Percentiles rank a stretch among this genome's conserved stretches.
These are phyloP conservation scores for Umbelopsis vinacea DNA, from an alignment of 192 early-diverging fungal genomes.

Conservation along the genomic window DNA sequence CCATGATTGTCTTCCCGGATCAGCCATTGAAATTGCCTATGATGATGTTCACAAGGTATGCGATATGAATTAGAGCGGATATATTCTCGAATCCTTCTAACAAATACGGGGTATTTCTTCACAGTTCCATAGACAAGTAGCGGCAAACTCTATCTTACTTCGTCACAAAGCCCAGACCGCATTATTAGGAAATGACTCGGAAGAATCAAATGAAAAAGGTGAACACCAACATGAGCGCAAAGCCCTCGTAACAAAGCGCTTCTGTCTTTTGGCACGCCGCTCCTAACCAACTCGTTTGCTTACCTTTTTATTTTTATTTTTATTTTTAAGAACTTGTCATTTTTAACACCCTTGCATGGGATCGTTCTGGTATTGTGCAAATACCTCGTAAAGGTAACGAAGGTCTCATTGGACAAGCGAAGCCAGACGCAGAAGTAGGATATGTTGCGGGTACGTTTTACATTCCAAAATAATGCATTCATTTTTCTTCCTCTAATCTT, in stretches of 20 bases:
- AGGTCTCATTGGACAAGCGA: slow-evolving; percentile 33
- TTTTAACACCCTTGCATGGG: slow-evolving; percentile 75
- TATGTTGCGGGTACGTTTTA: slow-evolving; percentile 46
- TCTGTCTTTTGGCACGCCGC: background rate
- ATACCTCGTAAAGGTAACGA: slow-evolving; percentile 44
- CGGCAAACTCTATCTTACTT: slow-evolving; percentile 26
- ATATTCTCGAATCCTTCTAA: background rate
- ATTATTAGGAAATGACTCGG: background rate
- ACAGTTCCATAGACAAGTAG: slow-evolving; percentile 49
- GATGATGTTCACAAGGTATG: slow-evolving; percentile 73
- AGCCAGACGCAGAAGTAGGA: slow-evolving; percentile 39
- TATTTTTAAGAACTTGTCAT: slow-evolving; percentile 54
- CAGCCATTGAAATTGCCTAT: slow-evolving; percentile 88
- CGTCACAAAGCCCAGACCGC: slow-evolving; percentile 35
- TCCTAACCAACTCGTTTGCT: background rate
- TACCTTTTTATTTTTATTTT: background rate
- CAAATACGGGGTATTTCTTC: slow-evolving; percentile 22
- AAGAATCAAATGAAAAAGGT: slow-evolving; percentile 34
- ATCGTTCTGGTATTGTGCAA: slow-evolving; percentile 69
- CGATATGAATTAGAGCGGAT: background rate
- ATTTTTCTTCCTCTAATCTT: too few species aligned
- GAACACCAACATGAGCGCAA: background rate
- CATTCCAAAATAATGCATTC: background rate
- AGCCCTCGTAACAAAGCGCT: background rate
- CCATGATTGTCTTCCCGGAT: slow-evolving; percentile 97